Percentiles rank a stretch among this genome's conserved stretches.
These are phyloP conservation scores for Botrytis squamosa DNA, from an alignment of 2,329 filamentous ascomycete genomes.

Conservation along the genomic window DNA sequence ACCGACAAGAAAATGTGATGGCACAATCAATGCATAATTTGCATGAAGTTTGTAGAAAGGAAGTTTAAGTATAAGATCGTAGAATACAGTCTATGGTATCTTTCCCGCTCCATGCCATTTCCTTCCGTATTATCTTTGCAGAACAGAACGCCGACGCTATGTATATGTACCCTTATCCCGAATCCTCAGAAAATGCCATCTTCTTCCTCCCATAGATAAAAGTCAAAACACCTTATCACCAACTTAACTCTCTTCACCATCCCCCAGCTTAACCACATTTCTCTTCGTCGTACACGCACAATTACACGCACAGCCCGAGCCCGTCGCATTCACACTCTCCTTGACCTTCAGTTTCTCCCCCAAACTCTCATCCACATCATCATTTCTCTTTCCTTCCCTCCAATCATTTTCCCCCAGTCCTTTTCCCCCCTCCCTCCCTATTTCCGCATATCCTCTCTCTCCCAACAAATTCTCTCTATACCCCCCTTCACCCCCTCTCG, in stretches of 20 bases:
- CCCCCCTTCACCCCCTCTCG: too few relatives aligned
- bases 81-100: background rate
- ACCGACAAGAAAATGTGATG: background rate
- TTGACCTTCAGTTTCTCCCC: background rate
- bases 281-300: background rate
- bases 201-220: background rate
- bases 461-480: background rate
- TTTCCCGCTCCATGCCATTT: background rate
- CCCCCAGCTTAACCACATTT: background rate
- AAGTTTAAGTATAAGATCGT: background rate
- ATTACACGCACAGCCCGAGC: background rate
- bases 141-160: background rate
- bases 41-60: fast-evolving
- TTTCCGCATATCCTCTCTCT: background rate
- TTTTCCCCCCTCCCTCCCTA: background rate
- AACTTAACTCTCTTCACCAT: background rate
- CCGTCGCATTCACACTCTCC: background rate
- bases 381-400: background rate
- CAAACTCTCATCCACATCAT: fast-evolving
- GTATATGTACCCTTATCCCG: background rate
- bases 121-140: background rate
- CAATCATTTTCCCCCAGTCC: background rate
- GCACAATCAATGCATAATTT: fast-evolving
- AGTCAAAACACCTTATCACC: background rate
- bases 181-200: background rate